Evolutionary conservation across 1,139 yeast genomes (phyloP).

Genomic region (Pichia sp.): DNA sequence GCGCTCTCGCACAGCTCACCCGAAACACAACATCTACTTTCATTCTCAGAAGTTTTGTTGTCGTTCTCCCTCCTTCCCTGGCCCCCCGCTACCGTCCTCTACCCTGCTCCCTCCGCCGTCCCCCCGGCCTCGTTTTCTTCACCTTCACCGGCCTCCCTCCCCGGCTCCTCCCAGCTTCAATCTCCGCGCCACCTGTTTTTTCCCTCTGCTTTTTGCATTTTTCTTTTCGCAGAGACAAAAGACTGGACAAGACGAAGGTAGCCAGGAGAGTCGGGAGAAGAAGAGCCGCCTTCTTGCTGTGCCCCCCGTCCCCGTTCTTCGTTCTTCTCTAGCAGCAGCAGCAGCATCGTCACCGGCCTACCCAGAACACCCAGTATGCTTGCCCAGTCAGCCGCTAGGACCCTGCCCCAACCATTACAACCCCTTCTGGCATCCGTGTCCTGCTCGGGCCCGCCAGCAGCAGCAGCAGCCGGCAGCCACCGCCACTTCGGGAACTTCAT

Average conservation of each 20-base stretch:
- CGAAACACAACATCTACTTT: background rate
- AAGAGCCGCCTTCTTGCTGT: no score
- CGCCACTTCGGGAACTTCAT: conserved; percentile 43
- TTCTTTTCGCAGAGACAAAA: background rate
- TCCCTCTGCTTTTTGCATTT: background rate
- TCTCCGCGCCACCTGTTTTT: conserved; percentile 4
- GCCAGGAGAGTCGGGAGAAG: background rate
- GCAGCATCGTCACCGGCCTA: background rate
- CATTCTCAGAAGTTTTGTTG: background rate
- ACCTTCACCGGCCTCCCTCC: background rate
- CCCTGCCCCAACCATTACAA: conserved; percentile 6
- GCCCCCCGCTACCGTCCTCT: background rate
- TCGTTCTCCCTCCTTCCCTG: background rate
- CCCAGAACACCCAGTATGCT: background rate
- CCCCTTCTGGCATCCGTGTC: background rate
- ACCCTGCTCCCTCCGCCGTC: background rate
- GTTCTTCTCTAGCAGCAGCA: background rate
- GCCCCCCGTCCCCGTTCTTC: no score
- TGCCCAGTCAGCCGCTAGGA: conserved; percentile 1
- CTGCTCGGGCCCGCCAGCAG: background rate
- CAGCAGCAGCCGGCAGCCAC: background rate
- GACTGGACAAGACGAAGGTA: background rate
- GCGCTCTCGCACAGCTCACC: background rate
- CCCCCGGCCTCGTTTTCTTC: background rate
- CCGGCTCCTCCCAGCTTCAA: background rate